Evolutionary conservation across 805 yeast genomes (phyloP).

Genomic region (Candida sanyiensis): DNA sequence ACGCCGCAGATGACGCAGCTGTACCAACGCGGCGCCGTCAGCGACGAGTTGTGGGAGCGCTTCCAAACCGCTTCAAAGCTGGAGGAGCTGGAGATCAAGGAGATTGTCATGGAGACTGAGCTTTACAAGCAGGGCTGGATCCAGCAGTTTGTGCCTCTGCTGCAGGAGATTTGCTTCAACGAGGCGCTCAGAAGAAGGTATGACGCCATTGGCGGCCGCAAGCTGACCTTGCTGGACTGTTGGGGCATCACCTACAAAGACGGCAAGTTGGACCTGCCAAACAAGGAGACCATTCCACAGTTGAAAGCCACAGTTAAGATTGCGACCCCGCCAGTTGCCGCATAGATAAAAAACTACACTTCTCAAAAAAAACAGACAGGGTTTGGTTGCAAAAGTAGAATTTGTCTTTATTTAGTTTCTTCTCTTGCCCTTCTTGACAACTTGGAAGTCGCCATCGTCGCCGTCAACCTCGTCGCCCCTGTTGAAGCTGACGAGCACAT

Average conservation of each 20-base stretch:
- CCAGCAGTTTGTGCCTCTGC: slow-evolving; percentile 63
- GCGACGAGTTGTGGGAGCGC: slow-evolving; percentile 82
- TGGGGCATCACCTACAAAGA: slow-evolving; percentile 27
- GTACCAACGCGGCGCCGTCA: slow-evolving; percentile 85
- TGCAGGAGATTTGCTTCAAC: slow-evolving; percentile 88
- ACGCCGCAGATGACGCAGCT: slow-evolving; percentile 63
- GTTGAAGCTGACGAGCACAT: slow-evolving; percentile 41
- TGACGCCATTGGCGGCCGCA: slow-evolving; percentile 35
- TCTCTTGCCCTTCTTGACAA: slow-evolving; percentile 57
- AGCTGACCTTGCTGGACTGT: slow-evolving; percentile 26
- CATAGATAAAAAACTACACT: not conserved
- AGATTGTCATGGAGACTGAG: slow-evolving; percentile 71
- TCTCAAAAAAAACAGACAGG: too few species aligned
- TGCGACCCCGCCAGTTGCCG: slow-evolving; percentile 5
- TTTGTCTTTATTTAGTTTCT: slow-evolving; percentile 24
- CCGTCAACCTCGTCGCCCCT: slow-evolving; percentile 28
- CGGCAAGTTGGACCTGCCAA: slow-evolving; percentile 14
- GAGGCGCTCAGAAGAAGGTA: slow-evolving; percentile 82
- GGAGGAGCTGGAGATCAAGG: slow-evolving; percentile 76
- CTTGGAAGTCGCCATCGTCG: slow-evolving; percentile 56
- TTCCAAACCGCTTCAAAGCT: slow-evolving; percentile 71
- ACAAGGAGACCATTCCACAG: slow-evolving; percentile 3
- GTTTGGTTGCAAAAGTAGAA: not conserved
- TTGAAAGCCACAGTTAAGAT: slow-evolving; percentile 3
- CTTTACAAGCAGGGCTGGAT: slow-evolving; percentile 74